Conservation (phyloP, 352 stramenopile genomes). For the Phytophthora pseudosyringae region DNA sequence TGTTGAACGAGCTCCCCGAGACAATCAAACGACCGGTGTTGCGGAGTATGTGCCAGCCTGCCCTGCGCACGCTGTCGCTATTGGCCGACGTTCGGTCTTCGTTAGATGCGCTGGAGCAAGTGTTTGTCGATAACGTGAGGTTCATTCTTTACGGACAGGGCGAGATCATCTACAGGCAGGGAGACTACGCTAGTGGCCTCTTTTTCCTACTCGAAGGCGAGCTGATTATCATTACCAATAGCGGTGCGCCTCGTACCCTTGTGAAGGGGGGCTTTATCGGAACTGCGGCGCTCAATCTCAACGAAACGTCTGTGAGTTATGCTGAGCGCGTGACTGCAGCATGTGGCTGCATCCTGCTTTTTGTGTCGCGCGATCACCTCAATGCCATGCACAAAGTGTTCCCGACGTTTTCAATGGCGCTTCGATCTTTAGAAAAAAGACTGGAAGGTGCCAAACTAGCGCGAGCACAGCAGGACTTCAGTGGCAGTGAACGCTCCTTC, state of each 20-base stretch:
- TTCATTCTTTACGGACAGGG: slow-evolving; percentile 71
- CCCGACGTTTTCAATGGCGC: slow-evolving; percentile 63
- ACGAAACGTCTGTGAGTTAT: slow-evolving; percentile 61
- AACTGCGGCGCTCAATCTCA: slow-evolving; percentile 55
- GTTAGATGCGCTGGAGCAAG: slow-evolving; percentile 41
- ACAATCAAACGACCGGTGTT: slow-evolving; percentile 61
- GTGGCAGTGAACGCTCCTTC: slow-evolving; percentile 4
- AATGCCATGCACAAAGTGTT: slow-evolving; percentile 68
- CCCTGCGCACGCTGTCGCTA: slow-evolving; percentile 51
- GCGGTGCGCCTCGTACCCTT: slow-evolving; percentile 38
- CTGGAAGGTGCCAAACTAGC: slow-evolving; percentile 54
- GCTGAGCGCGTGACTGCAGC: slow-evolving; percentile 61
- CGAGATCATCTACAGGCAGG: slow-evolving; percentile 66
- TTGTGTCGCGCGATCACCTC: slow-evolving; percentile 57
- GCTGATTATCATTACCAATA: slow-evolving; percentile 51
- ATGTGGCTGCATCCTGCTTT: slow-evolving; percentile 65
- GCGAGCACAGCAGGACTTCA: slow-evolving; percentile 39
- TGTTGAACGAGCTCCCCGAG: slow-evolving; percentile 61
- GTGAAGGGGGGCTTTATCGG: slow-evolving; percentile 61
- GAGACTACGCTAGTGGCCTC: slow-evolving; percentile 64
- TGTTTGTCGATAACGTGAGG: slow-evolving; percentile 56
- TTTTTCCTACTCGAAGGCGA: slow-evolving; percentile 70
- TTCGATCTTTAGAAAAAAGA: slow-evolving; percentile 63
- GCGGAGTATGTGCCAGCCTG: slow-evolving; percentile 54
- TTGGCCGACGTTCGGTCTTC: slow-evolving; percentile 46